These are phyloP conservation scores for Ustilago sp. DNA, from an alignment of 1,284 basidiomycete genomes.

Conservation along the genomic window DNA sequence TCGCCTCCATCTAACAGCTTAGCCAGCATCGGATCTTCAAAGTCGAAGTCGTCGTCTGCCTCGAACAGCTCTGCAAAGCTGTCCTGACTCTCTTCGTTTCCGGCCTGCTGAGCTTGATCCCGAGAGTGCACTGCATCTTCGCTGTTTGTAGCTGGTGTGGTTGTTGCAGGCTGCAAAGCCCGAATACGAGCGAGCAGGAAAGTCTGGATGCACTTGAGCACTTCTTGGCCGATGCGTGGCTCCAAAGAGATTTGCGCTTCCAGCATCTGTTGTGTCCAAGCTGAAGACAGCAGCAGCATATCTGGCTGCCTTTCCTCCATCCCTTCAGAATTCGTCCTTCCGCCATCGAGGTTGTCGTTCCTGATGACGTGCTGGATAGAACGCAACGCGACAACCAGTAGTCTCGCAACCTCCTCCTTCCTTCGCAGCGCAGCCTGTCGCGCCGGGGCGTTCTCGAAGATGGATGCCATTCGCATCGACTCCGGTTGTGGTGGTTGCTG, in stretches of 20 bases:
- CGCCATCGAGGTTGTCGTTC: conserved; percentile 72
- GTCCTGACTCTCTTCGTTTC: conserved; percentile 74
- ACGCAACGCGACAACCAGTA: conserved; percentile 71
- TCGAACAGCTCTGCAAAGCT: conserved; percentile 78
- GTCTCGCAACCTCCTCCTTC: conserved; percentile 40
- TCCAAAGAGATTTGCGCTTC: conserved; percentile 73
- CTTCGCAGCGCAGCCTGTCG: conserved; percentile 33
- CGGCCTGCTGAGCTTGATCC: conserved; percentile 8
- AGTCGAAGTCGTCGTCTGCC: conserved; percentile 73
- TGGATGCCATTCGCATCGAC: conserved; percentile 25
- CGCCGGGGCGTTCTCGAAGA: conserved; percentile 43
- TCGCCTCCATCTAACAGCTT: conserved; percentile 73
- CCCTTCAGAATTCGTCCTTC: not conserved
- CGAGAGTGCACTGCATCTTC: not conserved
- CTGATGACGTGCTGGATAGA: conserved; percentile 77
- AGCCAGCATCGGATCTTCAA: conserved; percentile 76
- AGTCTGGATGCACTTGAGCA: conserved; percentile 75
- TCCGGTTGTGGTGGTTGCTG: not conserved
- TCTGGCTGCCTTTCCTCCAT: conserved; percentile 75
- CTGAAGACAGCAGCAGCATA: conserved; percentile 73
- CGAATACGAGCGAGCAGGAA: conserved; percentile 77
- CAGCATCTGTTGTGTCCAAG: conserved; percentile 77
- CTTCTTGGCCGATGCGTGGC: conserved; percentile 74
- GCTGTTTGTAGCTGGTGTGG: conserved; percentile 13
- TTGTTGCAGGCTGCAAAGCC: conserved; percentile 71